Percentiles rank a stretch among this genome's conserved stretches.
phyloP scores from a whole-genome alignment of 2,329 filamentous ascomycete species.

The Colletotrichum tamarilloi region DNA sequence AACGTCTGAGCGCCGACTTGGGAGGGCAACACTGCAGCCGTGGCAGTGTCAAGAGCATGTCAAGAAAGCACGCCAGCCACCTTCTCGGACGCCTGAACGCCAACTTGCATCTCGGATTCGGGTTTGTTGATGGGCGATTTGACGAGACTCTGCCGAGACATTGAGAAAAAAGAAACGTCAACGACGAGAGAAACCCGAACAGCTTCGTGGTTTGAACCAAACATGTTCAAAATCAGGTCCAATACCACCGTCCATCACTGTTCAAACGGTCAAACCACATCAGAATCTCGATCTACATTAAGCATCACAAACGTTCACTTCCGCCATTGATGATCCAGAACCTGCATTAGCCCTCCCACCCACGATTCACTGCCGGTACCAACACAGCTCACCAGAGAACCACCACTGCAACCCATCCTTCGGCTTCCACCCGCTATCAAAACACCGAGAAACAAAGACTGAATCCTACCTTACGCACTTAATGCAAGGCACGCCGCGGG shows the following conservation, averaged over 20 bases:
- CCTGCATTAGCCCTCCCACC: not conserved
- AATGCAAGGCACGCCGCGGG: not conserved
- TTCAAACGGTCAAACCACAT: not conserved
- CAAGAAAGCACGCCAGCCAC: not conserved
- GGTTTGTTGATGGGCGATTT: no score
- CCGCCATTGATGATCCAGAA: not conserved
- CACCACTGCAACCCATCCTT: not conserved
- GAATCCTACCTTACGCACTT: not conserved
- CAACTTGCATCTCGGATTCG: not conserved
- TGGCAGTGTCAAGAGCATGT: not conserved
- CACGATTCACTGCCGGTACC: no score
- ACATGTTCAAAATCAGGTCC: not conserved
- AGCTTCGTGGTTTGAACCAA: not conserved
- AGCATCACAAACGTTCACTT: not conserved
- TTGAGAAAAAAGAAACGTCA: not conserved
- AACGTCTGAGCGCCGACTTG: not conserved
- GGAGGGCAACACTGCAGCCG: no score
- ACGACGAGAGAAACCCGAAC: no score
- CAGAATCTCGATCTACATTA: not conserved
- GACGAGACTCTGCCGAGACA: not conserved
- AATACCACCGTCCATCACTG: not conserved
- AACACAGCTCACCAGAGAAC: not conserved
- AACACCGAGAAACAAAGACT: not conserved
- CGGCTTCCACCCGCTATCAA: not conserved
- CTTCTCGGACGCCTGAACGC: not conserved